Evolutionary conservation across 2,329 filamentous ascomycete species (phyloP).

Genomic region (Exutisphaerella laricina): DNA sequence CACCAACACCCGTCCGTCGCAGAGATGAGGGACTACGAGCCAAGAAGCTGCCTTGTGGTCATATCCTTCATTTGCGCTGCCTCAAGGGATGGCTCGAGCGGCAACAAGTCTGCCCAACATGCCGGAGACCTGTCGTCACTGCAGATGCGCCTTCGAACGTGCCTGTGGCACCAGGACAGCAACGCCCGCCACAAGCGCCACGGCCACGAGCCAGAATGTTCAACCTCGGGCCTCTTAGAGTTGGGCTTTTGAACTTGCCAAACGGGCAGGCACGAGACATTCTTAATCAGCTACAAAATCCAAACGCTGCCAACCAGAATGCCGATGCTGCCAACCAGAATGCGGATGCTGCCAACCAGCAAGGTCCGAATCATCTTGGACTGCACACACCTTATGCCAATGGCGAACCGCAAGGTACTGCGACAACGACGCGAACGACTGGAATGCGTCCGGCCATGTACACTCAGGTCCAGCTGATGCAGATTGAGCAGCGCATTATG

Average conservation of each 20-base stretch:
- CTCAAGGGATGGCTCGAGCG: slow-evolving; percentile 95
- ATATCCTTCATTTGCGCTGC: slow-evolving; percentile 90
- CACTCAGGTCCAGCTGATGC: slow-evolving; percentile 56
- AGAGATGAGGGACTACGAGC: slow-evolving; percentile 77
- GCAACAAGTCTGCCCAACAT: slow-evolving; percentile 95
- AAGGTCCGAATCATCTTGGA: slow-evolving; percentile 20
- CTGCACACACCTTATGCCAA: slow-evolving; percentile 21
- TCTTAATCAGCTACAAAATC: slow-evolving; percentile 29
- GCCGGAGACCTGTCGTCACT: slow-evolving; percentile 65
- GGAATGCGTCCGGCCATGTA: slow-evolving; percentile 27
- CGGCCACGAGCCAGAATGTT: slow-evolving; percentile 46
- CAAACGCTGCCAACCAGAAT: slow-evolving; percentile 14
- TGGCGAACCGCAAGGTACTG: slow-evolving; percentile 14
- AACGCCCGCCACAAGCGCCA: slow-evolving; percentile 36
- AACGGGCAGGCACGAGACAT: slow-evolving; percentile 41
- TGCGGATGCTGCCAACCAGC: slow-evolving; percentile 33
- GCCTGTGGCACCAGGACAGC: slow-evolving; percentile 11
- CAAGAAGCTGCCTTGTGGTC: slow-evolving; percentile 94
- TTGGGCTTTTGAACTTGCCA: slow-evolving; percentile 63
- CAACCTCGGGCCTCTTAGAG: slow-evolving; percentile 66
- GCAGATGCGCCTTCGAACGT: slow-evolving; percentile 12
- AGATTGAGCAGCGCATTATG: slow-evolving; percentile 63
- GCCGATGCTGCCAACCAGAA: too few species aligned
- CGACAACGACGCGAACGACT: slow-evolving; percentile 6
- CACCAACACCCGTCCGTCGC: slow-evolving; percentile 33